Evolutionary conservation across 1,284 basidiomycete genomes (phyloP).

Genomic region (Anthracocystis walkeri): DNA sequence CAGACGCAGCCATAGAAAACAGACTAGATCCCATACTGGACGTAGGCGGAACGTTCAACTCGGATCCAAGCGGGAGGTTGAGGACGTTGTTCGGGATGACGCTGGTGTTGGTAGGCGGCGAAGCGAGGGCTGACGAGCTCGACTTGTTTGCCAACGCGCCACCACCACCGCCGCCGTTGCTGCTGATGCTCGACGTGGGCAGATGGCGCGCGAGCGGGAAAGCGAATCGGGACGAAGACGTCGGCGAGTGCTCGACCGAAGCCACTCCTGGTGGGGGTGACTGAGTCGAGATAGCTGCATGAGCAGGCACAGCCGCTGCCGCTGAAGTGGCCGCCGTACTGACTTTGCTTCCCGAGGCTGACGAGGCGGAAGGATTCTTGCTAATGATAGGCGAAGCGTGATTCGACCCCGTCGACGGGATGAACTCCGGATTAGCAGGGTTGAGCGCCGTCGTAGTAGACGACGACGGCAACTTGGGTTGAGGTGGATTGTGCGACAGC

Average conservation of each 20-base stretch:
- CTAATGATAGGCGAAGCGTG: constrained; percentile 42
- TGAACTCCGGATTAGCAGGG: constrained; percentile 56
- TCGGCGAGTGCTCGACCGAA: constrained; percentile 48
- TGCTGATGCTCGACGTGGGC: constrained; percentile 22
- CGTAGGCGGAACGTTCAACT: constrained; percentile 28
- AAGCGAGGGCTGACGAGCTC: constrained; percentile 28
- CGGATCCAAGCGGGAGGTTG: constrained; percentile 21
- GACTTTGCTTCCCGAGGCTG: not conserved
- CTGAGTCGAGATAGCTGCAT: constrained; percentile 23
- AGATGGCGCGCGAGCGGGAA: constrained; percentile 50
- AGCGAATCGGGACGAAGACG: constrained; percentile 46
- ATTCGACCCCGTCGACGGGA: constrained; percentile 50
- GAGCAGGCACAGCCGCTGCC: constrained; percentile 15
- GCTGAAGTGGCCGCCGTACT: not conserved
- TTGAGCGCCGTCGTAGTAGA: constrained; percentile 38
- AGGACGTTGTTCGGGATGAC: constrained; percentile 18
- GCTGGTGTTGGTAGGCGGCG: constrained; percentile 9
- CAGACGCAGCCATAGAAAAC: constrained; percentile 24
- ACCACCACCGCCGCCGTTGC: not conserved
- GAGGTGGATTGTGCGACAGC: constrained; percentile 17
- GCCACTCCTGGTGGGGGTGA: constrained; percentile 31
- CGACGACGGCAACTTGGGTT: constrained; percentile 18
- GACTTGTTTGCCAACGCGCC: constrained; percentile 18
- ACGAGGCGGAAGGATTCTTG: constrained; percentile 19
- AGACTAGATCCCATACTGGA: constrained; percentile 24